Evolutionary conservation across 139 green algal species (phyloP), one percentile per base, ranked within the genome.

Genomic region (Chloropicon primus): DNA sequence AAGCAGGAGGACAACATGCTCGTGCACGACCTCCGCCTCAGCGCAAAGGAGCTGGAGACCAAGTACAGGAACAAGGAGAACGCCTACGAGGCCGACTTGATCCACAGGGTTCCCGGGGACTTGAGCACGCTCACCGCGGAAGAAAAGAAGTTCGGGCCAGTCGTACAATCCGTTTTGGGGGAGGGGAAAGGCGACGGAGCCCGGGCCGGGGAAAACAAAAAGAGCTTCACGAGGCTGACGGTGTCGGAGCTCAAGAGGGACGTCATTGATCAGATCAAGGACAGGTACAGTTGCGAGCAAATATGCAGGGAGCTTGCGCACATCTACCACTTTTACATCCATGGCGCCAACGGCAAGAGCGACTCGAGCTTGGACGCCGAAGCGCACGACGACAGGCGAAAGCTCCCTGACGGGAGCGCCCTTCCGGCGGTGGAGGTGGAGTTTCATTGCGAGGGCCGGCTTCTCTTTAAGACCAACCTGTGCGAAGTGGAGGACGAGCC

Each of bases 261-360:
- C 1, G 79, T 91, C 21, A 73, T 90, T 71, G 73, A 80, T 0
- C 80, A 88, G 79, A 80, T 92, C 25, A 78, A 78, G 27, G 27
- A 78, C 27, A 74, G 71, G 71, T 21, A 74, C 17, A 21, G 10
- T 17, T 62, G 75, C 26, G 75, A 72, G 53, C 2, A 17, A 10
- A 17, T 79, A 23, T 85, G 83, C 81, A 78, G 84, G 25, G 84
- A 92, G 77, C 85, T 95, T 54, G 90, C 87, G 21, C 90, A 95
- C 79, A 76, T 94, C 1, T 95, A 95, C 82, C 90, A 95, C 78
- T 95, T 93, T 80, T 95, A 95, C 85, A 77, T 95, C 71, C 90
- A 94, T 28, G 90, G 90, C 0, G 78, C 85, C 0, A 23, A 72
- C 5, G 90, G 89, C 28, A 93, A 90, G 74, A 1, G 24, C 75